phyloP scores from a whole-genome alignment of 176 grass and related monocot genomes.

The Luzula sylvatica region DNA sequence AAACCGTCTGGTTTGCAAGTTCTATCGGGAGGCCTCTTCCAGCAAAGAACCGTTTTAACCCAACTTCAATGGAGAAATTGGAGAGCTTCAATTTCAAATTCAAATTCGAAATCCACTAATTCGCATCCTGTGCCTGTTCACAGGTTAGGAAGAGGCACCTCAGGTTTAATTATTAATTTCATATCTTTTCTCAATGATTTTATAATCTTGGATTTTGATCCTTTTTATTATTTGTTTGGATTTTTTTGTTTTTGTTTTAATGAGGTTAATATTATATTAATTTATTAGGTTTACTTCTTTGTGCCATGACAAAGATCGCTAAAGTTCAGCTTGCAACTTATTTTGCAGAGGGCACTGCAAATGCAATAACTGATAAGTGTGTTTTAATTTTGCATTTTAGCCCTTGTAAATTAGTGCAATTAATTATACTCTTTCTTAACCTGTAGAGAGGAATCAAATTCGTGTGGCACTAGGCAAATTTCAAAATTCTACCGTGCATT shows the following conservation, averaged over 20 bases:
- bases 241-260: slow-evolving; percentile 2
- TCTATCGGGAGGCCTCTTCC: slow-evolving; percentile 85
- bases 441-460: slow-evolving; percentile 44
- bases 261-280: slow-evolving; percentile 1
- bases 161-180: slow-evolving; percentile 38
- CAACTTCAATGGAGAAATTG: slow-evolving; percentile 76
- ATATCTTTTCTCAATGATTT: not conserved
- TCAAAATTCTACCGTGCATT: slow-evolving; percentile 90
- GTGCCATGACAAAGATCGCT: slow-evolving; percentile 84
- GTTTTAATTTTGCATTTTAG: slow-evolving; percentile 7
- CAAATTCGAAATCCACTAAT: slow-evolving; percentile 18
- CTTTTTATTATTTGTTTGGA: slow-evolving; percentile 5
- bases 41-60: slow-evolving; percentile 73
- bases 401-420: not conserved
- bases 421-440: slow-evolving; percentile 12
- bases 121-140: slow-evolving; percentile 76
- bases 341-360: slow-evolving; percentile 59
- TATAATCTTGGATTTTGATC: not conserved
- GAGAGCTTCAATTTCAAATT: slow-evolving; percentile 24
- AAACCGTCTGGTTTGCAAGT: slow-evolving; percentile 98
- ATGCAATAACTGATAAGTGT: slow-evolving; percentile 44
- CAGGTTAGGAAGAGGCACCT: slow-evolving; percentile 87
- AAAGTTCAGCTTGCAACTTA: slow-evolving; percentile 74
- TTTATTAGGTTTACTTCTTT: slow-evolving; percentile 69
- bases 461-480: slow-evolving; percentile 41